These are phyloP conservation scores for Canavalia ensiformis DNA, from an alignment of 306 rosid genomes.

Conservation along the genomic window DNA sequence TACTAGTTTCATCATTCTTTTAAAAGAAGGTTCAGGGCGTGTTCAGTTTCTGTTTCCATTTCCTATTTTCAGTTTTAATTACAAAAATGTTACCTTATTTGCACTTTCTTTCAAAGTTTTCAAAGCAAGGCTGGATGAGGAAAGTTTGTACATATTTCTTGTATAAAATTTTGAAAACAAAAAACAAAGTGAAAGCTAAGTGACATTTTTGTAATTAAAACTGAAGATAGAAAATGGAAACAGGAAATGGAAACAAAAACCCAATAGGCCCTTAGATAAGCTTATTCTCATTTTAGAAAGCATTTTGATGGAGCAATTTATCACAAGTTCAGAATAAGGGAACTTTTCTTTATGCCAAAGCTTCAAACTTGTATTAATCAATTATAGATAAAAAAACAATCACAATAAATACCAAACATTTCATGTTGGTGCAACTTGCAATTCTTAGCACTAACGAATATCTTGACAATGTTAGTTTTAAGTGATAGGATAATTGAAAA, in stretches of 20 bases:
- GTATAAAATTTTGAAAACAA: too few relatives aligned
- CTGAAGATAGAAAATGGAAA: too few relatives aligned
- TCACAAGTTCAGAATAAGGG: not conserved
- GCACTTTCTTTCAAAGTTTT: too few relatives aligned
- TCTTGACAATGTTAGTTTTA: conserved; percentile 28
- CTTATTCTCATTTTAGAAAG: conserved; percentile 19
- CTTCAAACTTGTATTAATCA: not conserved
- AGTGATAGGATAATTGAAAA: conserved; percentile 2
- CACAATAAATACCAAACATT: not conserved
- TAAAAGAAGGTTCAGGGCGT: not conserved
- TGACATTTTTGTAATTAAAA: too few relatives aligned
- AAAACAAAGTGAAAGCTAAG: too few relatives aligned
- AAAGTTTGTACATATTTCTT: too few relatives aligned
- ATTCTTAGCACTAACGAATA: conserved; percentile 12
- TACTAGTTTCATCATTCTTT: conserved; percentile 22
- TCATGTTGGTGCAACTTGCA: conserved; percentile 15
- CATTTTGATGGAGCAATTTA: conserved; percentile 1
- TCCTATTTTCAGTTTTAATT: too few relatives aligned
- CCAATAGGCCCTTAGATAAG: not conserved
- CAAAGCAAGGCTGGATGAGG: too few relatives aligned
- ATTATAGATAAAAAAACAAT: not conserved
- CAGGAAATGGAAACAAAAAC: too few relatives aligned
- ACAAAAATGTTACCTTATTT: too few relatives aligned
- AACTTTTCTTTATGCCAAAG: not conserved
- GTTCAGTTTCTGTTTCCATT: too few relatives aligned